Evolutionary conservation across 2,329 filamentous ascomycete species (phyloP), one percentile per base, ranked within the genome.

Genomic region (Thielaviopsis musarum): DNA sequence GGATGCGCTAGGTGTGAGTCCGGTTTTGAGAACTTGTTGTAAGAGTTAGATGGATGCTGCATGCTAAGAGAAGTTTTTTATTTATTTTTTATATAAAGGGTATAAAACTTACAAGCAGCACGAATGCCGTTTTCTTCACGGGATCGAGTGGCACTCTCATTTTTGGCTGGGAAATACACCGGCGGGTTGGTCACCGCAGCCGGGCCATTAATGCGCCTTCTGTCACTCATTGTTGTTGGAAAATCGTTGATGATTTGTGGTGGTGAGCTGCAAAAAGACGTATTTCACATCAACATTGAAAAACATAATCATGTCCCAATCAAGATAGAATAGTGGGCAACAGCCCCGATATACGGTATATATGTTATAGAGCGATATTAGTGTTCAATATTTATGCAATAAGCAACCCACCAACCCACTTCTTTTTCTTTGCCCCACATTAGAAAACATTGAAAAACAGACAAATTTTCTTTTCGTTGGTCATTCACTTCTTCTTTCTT

Each of bases 161-260:
- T 65, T 53, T 73, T 71, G 24, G 72, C 70, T 13, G 76, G 71
- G 64, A 81, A 79, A 68, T 84, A 96, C 3, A 89, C 73, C 0
- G 90, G 88, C 17, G 89, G 80, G 38, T 78, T 73, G 9, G 90
- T 97, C 28, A 82, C 81, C 58, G 88, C 87, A 49, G 83, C 76
- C 6, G 93, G 93, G 5, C 89, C 89, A 72, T 97, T 97, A 65
- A 95, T 83, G 66, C 93, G 83, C 73, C 91, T 84, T 70, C 91
- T 82, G 70, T 98, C 93, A 60, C 85, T 76, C 87, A 91, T 90
- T 19, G 28, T 54, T 24, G 17, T 15, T 12, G 21, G 52, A 45
- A 9, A 19, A 49, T 10, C 12, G n/a, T 22, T 48, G 34, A 34
- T 51, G 22, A 17, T 52, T 26, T 24, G 49, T 15, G 49, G 15